Conservation (phyloP, 805 yeast species). For the Zygotorulaspora florentina region DNA sequence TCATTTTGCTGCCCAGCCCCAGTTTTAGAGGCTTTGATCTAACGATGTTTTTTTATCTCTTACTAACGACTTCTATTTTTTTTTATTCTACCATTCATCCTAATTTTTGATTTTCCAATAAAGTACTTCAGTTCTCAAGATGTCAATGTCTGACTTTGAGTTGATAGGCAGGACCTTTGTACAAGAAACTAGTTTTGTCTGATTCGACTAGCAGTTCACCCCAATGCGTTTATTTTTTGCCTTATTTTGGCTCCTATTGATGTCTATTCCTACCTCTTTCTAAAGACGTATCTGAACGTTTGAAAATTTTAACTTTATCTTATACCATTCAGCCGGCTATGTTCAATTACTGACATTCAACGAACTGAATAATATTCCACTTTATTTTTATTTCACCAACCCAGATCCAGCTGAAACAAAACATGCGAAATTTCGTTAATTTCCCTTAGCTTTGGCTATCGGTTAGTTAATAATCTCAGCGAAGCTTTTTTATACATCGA, state of each 20-base stretch:
- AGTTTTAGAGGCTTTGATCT: neutral
- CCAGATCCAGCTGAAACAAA: too few relatives aligned
- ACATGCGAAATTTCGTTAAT: too few relatives aligned
- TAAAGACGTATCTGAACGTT: too few relatives aligned
- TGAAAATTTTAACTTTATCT: too few relatives aligned
- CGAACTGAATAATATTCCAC: neutral
- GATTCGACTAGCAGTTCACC: neutral
- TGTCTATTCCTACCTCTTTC: neutral
- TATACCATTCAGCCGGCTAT: too few relatives aligned
- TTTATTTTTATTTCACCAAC: neutral
- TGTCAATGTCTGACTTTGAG: neutral
- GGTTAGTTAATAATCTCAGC: too few relatives aligned
- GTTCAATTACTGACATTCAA: neutral
- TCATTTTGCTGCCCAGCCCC: conserved; percentile 11
- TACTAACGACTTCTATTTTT: neutral
- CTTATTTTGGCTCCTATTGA: neutral
- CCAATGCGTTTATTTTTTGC: neutral
- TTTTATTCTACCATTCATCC: neutral
- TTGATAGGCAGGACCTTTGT: neutral
- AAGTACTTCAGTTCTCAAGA: neutral
- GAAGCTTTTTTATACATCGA: too few relatives aligned
- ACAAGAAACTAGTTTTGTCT: neutral
- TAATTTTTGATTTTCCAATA: neutral
- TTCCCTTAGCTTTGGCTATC: too few relatives aligned
- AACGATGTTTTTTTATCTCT: neutral